Conservation (phyloP, 495 filamentous ascomycete species). For the Aspergillus taichungensis region DNA sequence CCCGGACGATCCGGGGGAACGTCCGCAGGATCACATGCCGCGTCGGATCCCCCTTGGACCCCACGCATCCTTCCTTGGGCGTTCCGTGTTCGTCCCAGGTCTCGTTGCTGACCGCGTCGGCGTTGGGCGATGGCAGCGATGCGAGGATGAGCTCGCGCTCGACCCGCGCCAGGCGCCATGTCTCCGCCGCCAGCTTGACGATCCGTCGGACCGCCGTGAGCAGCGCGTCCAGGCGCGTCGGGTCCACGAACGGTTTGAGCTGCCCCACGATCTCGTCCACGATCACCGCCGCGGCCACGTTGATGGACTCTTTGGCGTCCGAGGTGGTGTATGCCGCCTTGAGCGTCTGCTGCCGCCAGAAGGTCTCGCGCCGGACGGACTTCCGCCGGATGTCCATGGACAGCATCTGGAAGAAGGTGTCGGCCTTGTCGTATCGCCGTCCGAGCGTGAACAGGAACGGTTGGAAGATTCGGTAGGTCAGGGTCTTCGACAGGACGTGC, state of each 20-base stretch:
- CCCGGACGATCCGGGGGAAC: conserved; percentile 47
- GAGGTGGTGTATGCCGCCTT: conserved; percentile 55
- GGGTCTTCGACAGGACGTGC: conserved; percentile 49
- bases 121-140: conserved; percentile 41
- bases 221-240: conserved; percentile 44
- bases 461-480: conserved; percentile 55
- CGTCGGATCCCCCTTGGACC: conserved; percentile 17
- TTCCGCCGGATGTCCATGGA: conserved; percentile 55
- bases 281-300: conserved; percentile 49
- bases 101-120: conserved; percentile 28
- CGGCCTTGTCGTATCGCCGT: conserved; percentile 52
- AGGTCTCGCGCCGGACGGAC: conserved; percentile 51
- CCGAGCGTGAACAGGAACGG: conserved; percentile 57
- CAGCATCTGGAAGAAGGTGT: conserved; percentile 53
- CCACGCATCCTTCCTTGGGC: conserved; percentile 12
- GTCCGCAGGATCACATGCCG: conserved; percentile 43
- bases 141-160: conserved; percentile 54
- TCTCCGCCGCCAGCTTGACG: conserved; percentile 56
- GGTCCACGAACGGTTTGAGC: conserved; percentile 50
- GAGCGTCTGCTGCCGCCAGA: conserved; percentile 57
- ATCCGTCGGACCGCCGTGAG: conserved; percentile 44
- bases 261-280: conserved; percentile 53
- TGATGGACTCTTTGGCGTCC: conserved; percentile 53
- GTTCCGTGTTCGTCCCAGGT: conserved; percentile 40
- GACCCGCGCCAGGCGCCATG: conserved; percentile 55